phyloP scores from a whole-genome alignment of 345 rosid species.

The Salix udensis region DNA sequence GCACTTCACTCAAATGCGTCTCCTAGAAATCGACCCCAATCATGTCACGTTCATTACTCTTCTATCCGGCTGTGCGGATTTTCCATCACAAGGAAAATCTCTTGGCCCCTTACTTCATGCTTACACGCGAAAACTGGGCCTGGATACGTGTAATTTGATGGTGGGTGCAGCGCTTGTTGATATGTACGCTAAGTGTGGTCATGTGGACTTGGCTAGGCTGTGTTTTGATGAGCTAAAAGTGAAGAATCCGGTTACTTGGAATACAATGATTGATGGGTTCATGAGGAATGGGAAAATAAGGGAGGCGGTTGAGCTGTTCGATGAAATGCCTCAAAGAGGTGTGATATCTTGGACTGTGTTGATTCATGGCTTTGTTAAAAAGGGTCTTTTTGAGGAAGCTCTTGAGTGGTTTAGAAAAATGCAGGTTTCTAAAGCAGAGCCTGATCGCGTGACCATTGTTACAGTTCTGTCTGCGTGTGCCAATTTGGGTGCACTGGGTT shows the following conservation, averaged over 20 bases:
- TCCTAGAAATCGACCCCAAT: conserved; percentile 54
- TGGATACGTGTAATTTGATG: conserved; percentile 19
- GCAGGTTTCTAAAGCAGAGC: conserved; percentile 20
- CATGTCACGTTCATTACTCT: conserved; percentile 55
- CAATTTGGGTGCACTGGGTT: conserved; percentile 24
- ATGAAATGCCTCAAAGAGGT: conserved; percentile 27
- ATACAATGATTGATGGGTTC: conserved; percentile 26
- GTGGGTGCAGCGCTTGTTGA: conserved; percentile 22
- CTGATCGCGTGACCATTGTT: conserved; percentile 24
- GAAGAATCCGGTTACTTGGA: conserved; percentile 22
- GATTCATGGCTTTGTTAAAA: conserved; percentile 29
- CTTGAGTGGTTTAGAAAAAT: conserved; percentile 22
- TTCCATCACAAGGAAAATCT: conserved; percentile 25
- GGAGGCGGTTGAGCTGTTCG: conserved; percentile 18
- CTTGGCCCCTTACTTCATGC: conserved; percentile 60
- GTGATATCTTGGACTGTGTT: conserved; percentile 26
- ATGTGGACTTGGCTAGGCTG: conserved; percentile 13
- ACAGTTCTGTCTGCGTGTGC: conserved; percentile 25
- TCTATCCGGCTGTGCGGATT: conserved; percentile 50
- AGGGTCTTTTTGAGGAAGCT: conserved; percentile 18
- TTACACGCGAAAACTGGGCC: conserved; percentile 47
- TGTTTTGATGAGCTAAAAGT: conserved; percentile 13
- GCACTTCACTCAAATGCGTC: conserved; percentile 56
- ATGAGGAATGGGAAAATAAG: conserved; percentile 9
- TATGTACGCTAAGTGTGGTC: conserved; percentile 24